Percentiles rank a stretch among this genome's conserved stretches.
phyloP scores from a whole-genome alignment of 1,284 basidiomycete species.

The Gymnopus androsaceus region DNA sequence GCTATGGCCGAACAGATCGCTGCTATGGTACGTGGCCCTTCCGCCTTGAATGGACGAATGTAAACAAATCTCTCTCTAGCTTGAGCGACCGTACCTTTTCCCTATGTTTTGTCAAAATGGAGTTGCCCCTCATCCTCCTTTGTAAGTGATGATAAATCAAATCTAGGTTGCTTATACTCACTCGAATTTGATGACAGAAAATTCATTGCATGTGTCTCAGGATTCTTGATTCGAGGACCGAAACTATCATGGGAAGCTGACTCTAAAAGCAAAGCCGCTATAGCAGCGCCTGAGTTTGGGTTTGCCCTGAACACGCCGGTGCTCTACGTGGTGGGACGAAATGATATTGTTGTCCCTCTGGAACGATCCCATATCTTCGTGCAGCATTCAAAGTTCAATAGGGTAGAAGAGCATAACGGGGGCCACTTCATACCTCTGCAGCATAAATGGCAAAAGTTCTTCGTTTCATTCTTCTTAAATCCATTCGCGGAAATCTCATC shows the following conservation, averaged over 20 bases:
- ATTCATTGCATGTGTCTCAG: constrained; percentile 15
- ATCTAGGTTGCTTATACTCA: background rate
- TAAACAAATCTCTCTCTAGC: background rate
- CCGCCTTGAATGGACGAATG: background rate
- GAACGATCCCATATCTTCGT: constrained; percentile 15
- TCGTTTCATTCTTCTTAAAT: background rate
- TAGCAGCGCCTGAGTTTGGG: constrained; percentile 2
- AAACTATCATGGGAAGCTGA: constrained; percentile 14
- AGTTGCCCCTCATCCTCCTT: constrained; percentile 13
- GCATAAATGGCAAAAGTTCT: background rate
- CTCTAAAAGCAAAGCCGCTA: background rate
- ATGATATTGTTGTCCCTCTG: constrained; percentile 16
- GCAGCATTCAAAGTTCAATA: constrained; percentile 7
- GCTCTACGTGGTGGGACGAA: constrained; percentile 15
- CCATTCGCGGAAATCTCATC: no score
- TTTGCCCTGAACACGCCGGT: constrained; percentile 12
- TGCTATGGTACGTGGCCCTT: constrained; percentile 11
- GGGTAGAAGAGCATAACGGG: constrained; percentile 16
- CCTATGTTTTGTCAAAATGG: constrained; percentile 14
- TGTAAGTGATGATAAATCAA: constrained; percentile 7
- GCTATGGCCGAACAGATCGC: constrained; percentile 16
- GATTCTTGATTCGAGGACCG: constrained; percentile 17
- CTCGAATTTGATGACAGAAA: background rate
- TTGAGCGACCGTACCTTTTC: constrained; percentile 16
- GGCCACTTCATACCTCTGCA: constrained; percentile 1